These are phyloP conservation scores for Clarireedia homoeocarpa DNA, from an alignment of 2,329 filamentous ascomycete genomes.

Conservation along the genomic window DNA sequence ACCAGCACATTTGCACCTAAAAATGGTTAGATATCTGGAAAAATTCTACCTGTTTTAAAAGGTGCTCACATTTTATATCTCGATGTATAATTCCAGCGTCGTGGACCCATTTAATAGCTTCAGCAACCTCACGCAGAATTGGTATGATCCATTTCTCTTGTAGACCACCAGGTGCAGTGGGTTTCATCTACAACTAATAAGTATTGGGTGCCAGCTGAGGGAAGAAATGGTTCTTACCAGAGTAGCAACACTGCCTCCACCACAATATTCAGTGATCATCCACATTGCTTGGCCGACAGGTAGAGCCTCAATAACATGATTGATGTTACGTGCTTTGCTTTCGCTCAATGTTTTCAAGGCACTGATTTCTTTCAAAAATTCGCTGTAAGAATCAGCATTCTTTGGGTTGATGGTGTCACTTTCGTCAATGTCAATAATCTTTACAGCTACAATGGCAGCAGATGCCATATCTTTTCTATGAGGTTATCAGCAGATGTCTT, in stretches of 20 bases:
- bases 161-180: constrained; percentile 57
- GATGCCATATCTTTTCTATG: constrained; percentile 28
- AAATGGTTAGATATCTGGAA: background rate
- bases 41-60: background rate
- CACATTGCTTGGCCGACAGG: constrained; percentile 74
- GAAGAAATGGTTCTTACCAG: constrained; percentile 36
- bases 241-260: constrained; percentile 73
- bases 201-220: background rate
- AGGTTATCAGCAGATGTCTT: background rate
- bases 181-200: constrained; percentile 44
- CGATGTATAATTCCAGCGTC: constrained; percentile 61
- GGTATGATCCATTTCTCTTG: constrained; percentile 64
- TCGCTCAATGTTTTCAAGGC: constrained; percentile 67
- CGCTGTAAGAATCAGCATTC: constrained; percentile 58
- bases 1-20: constrained; percentile 64
- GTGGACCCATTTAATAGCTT: constrained; percentile 61
- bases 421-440: constrained; percentile 80
- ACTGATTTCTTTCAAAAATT: constrained; percentile 61
- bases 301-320: constrained; percentile 71
- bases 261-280: constrained; percentile 84
- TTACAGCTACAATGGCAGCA: constrained; percentile 57
- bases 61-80: constrained; percentile 54
- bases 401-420: constrained; percentile 61
- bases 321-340: constrained; percentile 70
- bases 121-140: constrained; percentile 57